phyloP scores from a whole-genome alignment of 164 flowering plant species.

The Protea cynaroides region DNA sequence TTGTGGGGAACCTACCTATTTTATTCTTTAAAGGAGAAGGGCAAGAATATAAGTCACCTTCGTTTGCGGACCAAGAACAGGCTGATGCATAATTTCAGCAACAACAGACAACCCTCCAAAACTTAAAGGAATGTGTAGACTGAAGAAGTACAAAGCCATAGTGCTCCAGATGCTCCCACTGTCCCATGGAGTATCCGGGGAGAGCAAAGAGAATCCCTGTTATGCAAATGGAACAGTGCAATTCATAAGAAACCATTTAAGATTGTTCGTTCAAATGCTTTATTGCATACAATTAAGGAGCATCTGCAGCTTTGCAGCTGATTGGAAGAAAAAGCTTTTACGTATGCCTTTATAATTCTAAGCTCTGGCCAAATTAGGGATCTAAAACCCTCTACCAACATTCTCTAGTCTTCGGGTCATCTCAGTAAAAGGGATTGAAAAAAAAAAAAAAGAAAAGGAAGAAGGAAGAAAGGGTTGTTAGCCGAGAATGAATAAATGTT shows the following conservation, averaged over 20 bases:
- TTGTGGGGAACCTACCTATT: no score
- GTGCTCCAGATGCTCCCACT: conserved; percentile 56
- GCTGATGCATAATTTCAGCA: conserved; percentile 41
- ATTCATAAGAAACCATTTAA: not conserved
- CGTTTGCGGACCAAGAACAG: conserved; percentile 56
- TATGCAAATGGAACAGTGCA: conserved; percentile 7
- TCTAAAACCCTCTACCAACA: no score
- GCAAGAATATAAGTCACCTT: conserved; percentile 32
- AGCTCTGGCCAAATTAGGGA: no score
- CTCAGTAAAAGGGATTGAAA: no score
- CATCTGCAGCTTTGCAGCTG: no score
- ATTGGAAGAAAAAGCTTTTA: no score
- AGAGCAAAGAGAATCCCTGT: conserved; percentile 60
- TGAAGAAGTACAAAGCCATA: conserved; percentile 59
- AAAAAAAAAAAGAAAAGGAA: not conserved
- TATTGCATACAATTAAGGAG: no score
- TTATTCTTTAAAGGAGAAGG: not conserved
- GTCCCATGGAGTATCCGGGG: conserved; percentile 56
- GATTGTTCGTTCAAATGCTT: not conserved
- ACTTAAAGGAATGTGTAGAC: conserved; percentile 76
- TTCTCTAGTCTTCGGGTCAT: no score
- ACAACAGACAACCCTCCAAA: conserved; percentile 68
- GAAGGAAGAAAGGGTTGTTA: not conserved
- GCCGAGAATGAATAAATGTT: no score
- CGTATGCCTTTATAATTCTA: no score